Conservation (phyloP, 345 rosid species). For the sweet orange (Citrus sinensis) region DNA sequence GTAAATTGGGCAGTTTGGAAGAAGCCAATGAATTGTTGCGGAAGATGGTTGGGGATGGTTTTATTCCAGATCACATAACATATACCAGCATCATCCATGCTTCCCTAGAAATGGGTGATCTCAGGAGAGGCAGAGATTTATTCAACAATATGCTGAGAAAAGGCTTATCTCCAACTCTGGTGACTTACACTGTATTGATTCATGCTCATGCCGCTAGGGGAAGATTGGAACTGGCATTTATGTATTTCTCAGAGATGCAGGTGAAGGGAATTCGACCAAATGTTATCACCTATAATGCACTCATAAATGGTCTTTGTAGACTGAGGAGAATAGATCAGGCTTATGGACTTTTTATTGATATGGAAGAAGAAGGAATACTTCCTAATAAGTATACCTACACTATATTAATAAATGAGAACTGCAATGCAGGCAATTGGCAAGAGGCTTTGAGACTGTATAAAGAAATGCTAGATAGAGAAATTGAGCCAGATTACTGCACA, state of each 20-base stretch:
- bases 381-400: slow-evolving; percentile 75
- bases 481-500: slow-evolving; percentile 59
- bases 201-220: slow-evolving; percentile 60
- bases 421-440: slow-evolving; percentile 48
- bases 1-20: slow-evolving; percentile 43
- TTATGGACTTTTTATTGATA: slow-evolving; percentile 44
- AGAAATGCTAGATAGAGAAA: slow-evolving; percentile 60
- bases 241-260: slow-evolving; percentile 57
- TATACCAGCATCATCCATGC: slow-evolving; percentile 63
- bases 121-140: slow-evolving; percentile 45
- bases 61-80: slow-evolving; percentile 61
- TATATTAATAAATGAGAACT: slow-evolving; percentile 57
- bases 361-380: slow-evolving; percentile 51
- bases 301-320: slow-evolving; percentile 63
- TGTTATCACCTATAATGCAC: slow-evolving; percentile 69
- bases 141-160: slow-evolving; percentile 49
- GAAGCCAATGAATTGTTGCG: slow-evolving; percentile 43
- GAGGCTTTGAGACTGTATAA: slow-evolving; percentile 62
- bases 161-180: slow-evolving; percentile 50
- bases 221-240: slow-evolving; percentile 46
- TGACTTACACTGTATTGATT: slow-evolving; percentile 69
- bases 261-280: slow-evolving; percentile 50
- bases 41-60: slow-evolving; percentile 44
- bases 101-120: slow-evolving; percentile 43
- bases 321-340: slow-evolving; percentile 46